A percentile compares a stretch with the other conserved stretches of the same genome.
phyloP scores from a whole-genome alignment of 2,329 filamentous ascomycete genomes.

The Aspergillus pseudoterreus region DNA sequence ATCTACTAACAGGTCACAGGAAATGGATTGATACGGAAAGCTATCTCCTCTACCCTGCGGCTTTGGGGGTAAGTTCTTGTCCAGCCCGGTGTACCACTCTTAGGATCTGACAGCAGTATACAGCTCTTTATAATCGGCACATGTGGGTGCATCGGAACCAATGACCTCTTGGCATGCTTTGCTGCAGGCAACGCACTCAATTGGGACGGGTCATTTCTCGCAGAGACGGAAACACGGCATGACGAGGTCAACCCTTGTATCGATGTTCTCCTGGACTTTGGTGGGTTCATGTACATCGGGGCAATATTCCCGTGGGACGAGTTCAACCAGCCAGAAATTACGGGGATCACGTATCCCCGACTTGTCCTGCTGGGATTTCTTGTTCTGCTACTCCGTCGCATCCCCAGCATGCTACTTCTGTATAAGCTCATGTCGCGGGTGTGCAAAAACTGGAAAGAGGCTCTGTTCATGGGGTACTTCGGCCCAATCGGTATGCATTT shows the following conservation, averaged over 20 bases:
- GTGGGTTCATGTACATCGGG: constrained; percentile 5
- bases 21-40: constrained; percentile 5
- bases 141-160: constrained; percentile 2
- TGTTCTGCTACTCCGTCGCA: constrained; percentile 2
- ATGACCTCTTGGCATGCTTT: constrained; percentile 4
- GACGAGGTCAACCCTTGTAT: constrained; percentile 5
- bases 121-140: constrained; percentile 1
- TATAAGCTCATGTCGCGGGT: constrained; percentile 2
- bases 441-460: constrained; percentile 4
- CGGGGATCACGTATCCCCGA: constrained; percentile 1
- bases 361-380: constrained; percentile 1
- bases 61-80: neutral
- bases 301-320: constrained; percentile 2
- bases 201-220: constrained; percentile 3
- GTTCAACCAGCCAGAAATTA: constrained; percentile 1
- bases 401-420: constrained; percentile 2
- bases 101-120: neutral
- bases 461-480: constrained; percentile 4
- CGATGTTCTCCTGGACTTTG: constrained; percentile 3
- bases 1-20: neutral
- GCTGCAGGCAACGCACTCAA: constrained; percentile 1
- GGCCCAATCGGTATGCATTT: neutral
- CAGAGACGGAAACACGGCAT: constrained; percentile 3
- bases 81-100: neutral
- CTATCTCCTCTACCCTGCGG: neutral